Percentiles rank a stretch among this genome's conserved stretches.
phyloP scores from a whole-genome alignment of 805 yeast species.

The Komagataella populi region DNA sequence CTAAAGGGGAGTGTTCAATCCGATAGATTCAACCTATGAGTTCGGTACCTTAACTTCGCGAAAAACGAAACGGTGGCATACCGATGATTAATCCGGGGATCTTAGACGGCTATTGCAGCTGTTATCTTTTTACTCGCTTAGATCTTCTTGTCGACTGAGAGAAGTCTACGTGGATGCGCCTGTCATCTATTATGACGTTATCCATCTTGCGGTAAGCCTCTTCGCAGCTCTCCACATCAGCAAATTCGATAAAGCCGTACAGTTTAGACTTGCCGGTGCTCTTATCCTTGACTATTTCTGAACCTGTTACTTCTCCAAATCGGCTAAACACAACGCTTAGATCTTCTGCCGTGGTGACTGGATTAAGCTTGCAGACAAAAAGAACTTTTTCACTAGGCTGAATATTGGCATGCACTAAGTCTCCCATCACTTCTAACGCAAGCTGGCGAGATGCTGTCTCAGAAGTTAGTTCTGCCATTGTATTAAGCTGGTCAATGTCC shows the following conservation, averaged over 20 bases:
- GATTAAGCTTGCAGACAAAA: conserved; percentile 51
- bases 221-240: conserved; percentile 34
- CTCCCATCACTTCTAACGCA: conserved; percentile 52
- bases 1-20: not conserved
- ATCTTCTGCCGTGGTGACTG: conserved; percentile 46
- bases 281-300: conserved; percentile 37
- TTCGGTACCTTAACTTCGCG: not conserved
- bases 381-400: conserved; percentile 49
- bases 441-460: conserved; percentile 40
- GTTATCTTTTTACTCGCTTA: not conserved
- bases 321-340: conserved; percentile 41
- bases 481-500: conserved; percentile 9
- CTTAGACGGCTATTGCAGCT: not conserved
- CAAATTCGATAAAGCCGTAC: conserved; percentile 54
- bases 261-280: conserved; percentile 34
- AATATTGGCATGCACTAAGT: conserved; percentile 40
- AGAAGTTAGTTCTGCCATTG: conserved; percentile 11
- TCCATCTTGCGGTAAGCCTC: conserved; percentile 51
- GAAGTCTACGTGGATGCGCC: conserved; percentile 53
- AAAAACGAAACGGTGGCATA: not conserved
- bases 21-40: not conserved
- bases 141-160: conserved; percentile 33
- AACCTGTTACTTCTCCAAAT: conserved; percentile 39
- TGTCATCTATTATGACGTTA: conserved; percentile 48
- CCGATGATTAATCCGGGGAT: not conserved